Base-by-base conservation (phyloP, 805 yeast species). In the Kazachstania bromeliacearum region DNA sequence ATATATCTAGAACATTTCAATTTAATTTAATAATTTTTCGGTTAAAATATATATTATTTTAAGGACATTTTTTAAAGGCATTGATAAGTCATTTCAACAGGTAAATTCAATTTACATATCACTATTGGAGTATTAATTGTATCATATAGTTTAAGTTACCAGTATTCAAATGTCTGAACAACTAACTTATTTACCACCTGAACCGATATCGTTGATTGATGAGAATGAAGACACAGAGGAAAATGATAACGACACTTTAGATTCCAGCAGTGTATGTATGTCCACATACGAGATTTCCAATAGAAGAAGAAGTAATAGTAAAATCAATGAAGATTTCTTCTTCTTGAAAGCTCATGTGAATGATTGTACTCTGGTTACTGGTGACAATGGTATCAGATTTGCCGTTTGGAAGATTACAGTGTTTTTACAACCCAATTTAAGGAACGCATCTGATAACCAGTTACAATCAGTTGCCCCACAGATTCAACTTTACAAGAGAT, bases 401-500 rank as follows among this genome's bases (percentile, higher is more conserved):
- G 53, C 51, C 15, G 55, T 54, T 17, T 55, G 60, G 60, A 53
- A 50, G 27, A 35, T 53, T 4, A 50, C 52, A 3, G 27, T 53
- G 3, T 29, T 48, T 6, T 30, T 55, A 17, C 40, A 47, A 28
- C 41, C 42, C 4, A 37, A 31, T 14, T 21, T 14, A 12, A 31
- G n/a, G 9, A 10, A 37, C n/a, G 25, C 16, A 3, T 18, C 35
- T 13, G 36, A 31, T 20, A 34, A 14, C 8, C 9, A 31, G 8
- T n/a, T 13, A 5, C n/a, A 10, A 4, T 20, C 27, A 17, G 28
- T 31, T n/a, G 39, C 34, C 4, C 50, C 50, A 4, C 39, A 42
- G 19, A 65, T 80, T 14, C 52, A 59, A 31, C 47, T 75, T 4
- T 70, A 74, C 50, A 74, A 71, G 51, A 54, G 95, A 26, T 84